Conservation (phyloP, 352 stramenopile species). For the Phytophthora crassamura region DNA sequence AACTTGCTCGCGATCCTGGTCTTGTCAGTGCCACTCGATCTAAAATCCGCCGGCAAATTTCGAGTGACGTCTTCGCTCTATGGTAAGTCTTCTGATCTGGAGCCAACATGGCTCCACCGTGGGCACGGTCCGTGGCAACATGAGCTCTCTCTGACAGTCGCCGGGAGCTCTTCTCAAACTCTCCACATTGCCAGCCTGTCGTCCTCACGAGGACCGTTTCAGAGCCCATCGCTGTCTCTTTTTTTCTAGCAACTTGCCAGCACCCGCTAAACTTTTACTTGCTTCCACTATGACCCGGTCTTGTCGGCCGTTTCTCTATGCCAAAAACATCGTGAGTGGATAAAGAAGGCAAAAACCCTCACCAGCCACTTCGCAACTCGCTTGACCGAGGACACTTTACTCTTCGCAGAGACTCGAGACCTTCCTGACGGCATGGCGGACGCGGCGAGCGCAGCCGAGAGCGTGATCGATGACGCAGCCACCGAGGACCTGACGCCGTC, state of each 20-base stretch:
- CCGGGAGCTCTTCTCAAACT: too few relatives aligned
- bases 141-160: too few relatives aligned
- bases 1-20: too few relatives aligned
- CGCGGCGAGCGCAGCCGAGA: conserved; percentile 33
- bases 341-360: not conserved
- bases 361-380: conserved; percentile 19
- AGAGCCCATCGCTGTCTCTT: conserved; percentile 22
- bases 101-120: too few relatives aligned
- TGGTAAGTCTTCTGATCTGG: too few relatives aligned
- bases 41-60: conserved; percentile 1
- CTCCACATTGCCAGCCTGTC: too few relatives aligned
- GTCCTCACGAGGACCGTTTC: not conserved
- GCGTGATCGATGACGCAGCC: conserved; percentile 39
- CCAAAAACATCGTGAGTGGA: not conserved
- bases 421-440: conserved; percentile 32
- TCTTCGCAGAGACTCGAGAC: not conserved
- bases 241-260: conserved; percentile 16
- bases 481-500: conserved; percentile 68
- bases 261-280: conserved; percentile 7
- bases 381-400: not conserved
- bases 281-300: conserved; percentile 11
- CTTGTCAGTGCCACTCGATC: too few relatives aligned
- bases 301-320: conserved; percentile 1
- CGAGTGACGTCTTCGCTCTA: too few relatives aligned
- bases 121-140: too few relatives aligned